phyloP scores from a whole-genome alignment of 768 basidiomycete species.

The Kwoniella bestiolae region DNA sequence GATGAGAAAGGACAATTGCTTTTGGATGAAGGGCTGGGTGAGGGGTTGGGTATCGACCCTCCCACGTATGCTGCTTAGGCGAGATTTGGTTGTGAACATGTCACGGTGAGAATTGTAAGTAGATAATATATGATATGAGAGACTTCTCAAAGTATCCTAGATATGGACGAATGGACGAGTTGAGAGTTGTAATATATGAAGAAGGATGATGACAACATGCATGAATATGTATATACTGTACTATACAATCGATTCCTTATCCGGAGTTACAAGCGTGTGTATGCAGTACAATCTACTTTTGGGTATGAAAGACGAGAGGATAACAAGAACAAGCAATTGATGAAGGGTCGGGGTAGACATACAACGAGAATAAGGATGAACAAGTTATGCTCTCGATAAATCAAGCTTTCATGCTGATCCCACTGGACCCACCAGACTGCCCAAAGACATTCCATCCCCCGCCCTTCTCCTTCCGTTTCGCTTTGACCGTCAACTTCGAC shows the following conservation, averaged over 20 bases:
- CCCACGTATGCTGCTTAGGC: background rate
- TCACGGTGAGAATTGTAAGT: too few species aligned
- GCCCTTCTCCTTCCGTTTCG: background rate
- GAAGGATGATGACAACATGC: conserved; percentile 5
- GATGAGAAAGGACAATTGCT: conserved; percentile 10
- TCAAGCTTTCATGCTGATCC: background rate
- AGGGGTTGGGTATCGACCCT: conserved; percentile 10
- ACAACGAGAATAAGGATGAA: too few species aligned
- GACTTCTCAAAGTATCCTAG: background rate
- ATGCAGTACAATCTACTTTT: too few species aligned
- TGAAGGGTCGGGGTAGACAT: too few species aligned
- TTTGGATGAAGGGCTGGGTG: conserved; percentile 16
- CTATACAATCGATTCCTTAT: too few species aligned
- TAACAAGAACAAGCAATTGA: too few species aligned
- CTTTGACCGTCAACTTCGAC: background rate
- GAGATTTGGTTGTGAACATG: too few species aligned
- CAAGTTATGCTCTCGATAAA: too few species aligned
- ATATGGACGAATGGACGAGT: background rate
- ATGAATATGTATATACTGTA: conserved; percentile 1
- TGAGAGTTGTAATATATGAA: conserved; percentile 4
- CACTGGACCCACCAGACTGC: too few species aligned
- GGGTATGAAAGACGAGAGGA: too few species aligned
- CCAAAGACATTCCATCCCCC: conserved; percentile 41
- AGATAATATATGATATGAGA: too few species aligned
- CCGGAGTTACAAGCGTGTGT: too few species aligned